These are phyloP conservation scores for Venturiaceae sp. DNA, from an alignment of 2,329 filamentous ascomycete species.

Conservation along the genomic window DNA sequence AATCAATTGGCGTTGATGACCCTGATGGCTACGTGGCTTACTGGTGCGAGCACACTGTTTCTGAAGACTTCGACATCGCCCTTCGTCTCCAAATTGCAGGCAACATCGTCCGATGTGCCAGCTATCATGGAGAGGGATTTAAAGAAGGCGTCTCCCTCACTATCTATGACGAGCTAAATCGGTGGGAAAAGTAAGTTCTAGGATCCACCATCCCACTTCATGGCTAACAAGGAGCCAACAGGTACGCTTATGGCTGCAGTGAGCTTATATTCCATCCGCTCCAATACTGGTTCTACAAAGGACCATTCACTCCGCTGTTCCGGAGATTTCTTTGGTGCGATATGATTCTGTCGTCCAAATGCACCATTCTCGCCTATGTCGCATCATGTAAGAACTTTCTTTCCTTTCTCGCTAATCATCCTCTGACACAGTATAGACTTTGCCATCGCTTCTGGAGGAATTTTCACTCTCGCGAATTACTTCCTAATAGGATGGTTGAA, in stretches of 20 bases:
- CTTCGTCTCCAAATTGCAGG: conserved; percentile 11
- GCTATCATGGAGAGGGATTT: conserved; percentile 10
- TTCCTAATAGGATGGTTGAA: conserved; percentile 11
- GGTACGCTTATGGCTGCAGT: conserved; percentile 12
- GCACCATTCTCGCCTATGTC: conserved; percentile 12
- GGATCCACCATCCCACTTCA: too few species aligned
- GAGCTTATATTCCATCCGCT: conserved; percentile 12
- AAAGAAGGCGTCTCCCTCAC: conserved; percentile 13
- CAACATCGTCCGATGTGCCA: conserved; percentile 9
- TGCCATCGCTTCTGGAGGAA: conserved; percentile 9
- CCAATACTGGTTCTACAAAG: conserved; percentile 1
- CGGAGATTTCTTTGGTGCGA: conserved; percentile 8
- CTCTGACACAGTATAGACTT: too few species aligned
- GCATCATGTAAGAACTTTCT: too few species aligned
- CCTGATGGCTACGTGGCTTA: conserved; percentile 6
- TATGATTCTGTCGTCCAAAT: conserved; percentile 11
- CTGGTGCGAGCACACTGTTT: conserved; percentile 12
- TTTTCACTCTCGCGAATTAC: conserved; percentile 11
- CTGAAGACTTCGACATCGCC: conserved; percentile 13
- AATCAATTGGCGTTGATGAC: neutral
- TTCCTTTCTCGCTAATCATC: too few species aligned
- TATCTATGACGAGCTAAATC: conserved; percentile 11
- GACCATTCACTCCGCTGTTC: conserved; percentile 12
- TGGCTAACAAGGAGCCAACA: conserved; percentile 12
- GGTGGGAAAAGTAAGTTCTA: conserved; percentile 13